These are phyloP conservation scores for Hypoxylon sp. DNA, from an alignment of 2,329 filamentous ascomycete species.

Conservation along the genomic window DNA sequence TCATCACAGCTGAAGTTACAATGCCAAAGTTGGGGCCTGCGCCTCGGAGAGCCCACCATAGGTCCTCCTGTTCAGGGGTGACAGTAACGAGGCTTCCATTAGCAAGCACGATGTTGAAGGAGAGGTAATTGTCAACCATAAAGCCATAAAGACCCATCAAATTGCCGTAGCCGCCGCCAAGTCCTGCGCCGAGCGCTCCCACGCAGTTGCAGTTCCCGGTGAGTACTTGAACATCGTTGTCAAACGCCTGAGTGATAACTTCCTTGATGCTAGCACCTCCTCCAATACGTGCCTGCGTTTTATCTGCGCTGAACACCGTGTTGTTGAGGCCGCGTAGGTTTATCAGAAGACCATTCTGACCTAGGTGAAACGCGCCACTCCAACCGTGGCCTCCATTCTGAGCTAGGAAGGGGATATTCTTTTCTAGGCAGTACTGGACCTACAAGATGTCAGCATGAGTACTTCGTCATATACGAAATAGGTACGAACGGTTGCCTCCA, in stretches of 20 bases:
- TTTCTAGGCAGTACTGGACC: slow-evolving; percentile 28
- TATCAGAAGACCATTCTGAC: slow-evolving; percentile 44
- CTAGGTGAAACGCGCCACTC: slow-evolving; percentile 45
- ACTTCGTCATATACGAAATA: not conserved
- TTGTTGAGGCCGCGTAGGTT: slow-evolving; percentile 47
- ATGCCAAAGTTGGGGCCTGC: slow-evolving; percentile 68
- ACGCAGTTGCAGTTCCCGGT: slow-evolving; percentile 53
- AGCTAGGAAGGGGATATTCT: slow-evolving; percentile 45
- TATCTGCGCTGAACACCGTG: slow-evolving; percentile 44
- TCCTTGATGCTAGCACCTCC: slow-evolving; percentile 47
- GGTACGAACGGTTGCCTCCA: slow-evolving; percentile 19
- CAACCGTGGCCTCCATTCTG: slow-evolving; percentile 49
- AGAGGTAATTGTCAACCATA: slow-evolving; percentile 55
- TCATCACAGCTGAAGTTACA: slow-evolving; percentile 63
- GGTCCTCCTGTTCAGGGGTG: slow-evolving; percentile 54
- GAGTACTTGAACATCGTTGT: slow-evolving; percentile 42
- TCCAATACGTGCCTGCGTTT: slow-evolving; percentile 47
- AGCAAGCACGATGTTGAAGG: slow-evolving; percentile 51
- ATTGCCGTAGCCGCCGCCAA: slow-evolving; percentile 46
- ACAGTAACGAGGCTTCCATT: slow-evolving; percentile 48
- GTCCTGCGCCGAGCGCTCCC: slow-evolving; percentile 44
- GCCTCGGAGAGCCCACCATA: slow-evolving; percentile 66
- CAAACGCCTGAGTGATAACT: slow-evolving; percentile 45
- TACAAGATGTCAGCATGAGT: slow-evolving; percentile 9
- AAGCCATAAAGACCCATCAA: slow-evolving; percentile 44